These are phyloP conservation scores for Pseudogymnoascus pannorum DNA, from an alignment of 2,329 filamentous ascomycete species.

Conservation along the genomic window DNA sequence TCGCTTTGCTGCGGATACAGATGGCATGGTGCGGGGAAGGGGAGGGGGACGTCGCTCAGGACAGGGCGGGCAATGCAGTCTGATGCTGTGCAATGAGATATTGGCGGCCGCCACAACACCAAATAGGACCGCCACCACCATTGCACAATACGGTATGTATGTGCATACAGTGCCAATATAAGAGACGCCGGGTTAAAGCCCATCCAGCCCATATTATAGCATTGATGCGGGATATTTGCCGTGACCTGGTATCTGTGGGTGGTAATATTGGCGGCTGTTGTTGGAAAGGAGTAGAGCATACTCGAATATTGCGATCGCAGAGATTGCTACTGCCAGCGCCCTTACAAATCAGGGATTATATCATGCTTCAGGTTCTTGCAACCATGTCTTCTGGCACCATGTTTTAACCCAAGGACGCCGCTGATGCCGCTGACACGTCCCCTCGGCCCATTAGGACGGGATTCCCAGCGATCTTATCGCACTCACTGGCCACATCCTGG, in stretches of 20 bases:
- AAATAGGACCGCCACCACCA: too few species aligned
- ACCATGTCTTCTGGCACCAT: neutral
- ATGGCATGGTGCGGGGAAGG: neutral
- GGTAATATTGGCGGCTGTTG: slow-evolving; percentile 2
- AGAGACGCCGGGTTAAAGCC: too few species aligned
- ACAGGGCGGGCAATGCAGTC: slow-evolving; percentile 2
- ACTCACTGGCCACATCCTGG: neutral
- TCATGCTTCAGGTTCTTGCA: neutral
- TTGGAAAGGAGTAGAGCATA: too few species aligned
- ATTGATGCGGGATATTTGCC: slow-evolving; percentile 2
- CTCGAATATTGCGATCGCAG: too few species aligned
- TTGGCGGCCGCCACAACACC: slow-evolving; percentile 4
- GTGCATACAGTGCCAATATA: neutral
- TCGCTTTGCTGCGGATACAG: neutral
- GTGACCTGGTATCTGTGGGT: neutral
- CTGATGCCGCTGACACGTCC: neutral
- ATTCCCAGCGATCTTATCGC: neutral
- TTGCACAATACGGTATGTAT: too few species aligned
- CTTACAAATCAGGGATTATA: neutral
- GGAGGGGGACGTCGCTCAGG: neutral
- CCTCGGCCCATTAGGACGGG: neutral
- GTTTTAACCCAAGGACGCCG: neutral
- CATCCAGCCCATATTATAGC: neutral
- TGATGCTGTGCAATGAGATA: slow-evolving; percentile 2
- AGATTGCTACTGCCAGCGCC: neutral